These are phyloP conservation scores for Leptodermis oblonga DNA, from an alignment of 257 asterid species.

Conservation along the genomic window DNA sequence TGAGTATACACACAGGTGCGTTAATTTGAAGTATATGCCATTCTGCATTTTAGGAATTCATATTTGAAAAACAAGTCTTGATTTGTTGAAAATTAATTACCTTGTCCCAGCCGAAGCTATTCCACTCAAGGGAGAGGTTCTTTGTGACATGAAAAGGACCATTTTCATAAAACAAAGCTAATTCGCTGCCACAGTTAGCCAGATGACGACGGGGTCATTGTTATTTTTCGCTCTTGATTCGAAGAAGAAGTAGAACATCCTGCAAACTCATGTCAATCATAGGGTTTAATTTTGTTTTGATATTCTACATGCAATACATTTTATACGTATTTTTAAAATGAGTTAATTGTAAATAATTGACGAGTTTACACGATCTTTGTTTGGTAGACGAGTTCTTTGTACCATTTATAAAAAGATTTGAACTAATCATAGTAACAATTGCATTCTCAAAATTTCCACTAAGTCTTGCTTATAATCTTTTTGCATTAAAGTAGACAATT, in stretches of 20 bases:
- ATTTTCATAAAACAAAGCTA: conserved; percentile 74
- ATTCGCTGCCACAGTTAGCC: conserved; percentile 70
- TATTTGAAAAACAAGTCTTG: no score
- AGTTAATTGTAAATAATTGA: no score
- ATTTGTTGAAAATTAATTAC: conserved; percentile 21
- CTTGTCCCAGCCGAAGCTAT: conserved; percentile 86
- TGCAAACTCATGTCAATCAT: conserved; percentile 20
- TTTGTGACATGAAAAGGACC: conserved; percentile 61
- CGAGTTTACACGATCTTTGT: no score
- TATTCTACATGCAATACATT: no score
- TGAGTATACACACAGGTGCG: not conserved
- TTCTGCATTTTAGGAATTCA: not conserved
- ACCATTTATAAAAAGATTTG: no score
- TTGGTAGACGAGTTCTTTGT: no score
- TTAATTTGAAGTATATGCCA: not conserved
- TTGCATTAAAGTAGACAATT: no score
- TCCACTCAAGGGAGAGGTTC: conserved; percentile 59
- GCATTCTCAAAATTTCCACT: no score
- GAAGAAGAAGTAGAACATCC: conserved; percentile 82
- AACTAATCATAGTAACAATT: no score
- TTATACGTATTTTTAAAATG: no score
- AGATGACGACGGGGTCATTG: conserved; percentile 59
- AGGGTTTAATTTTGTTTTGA: not conserved
- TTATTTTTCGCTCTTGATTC: conserved; percentile 48
- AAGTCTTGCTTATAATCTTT: no score